Evolutionary conservation across 2,329 filamentous ascomycete species (phyloP).

Genomic region (Arthrobotrys musiformis): DNA sequence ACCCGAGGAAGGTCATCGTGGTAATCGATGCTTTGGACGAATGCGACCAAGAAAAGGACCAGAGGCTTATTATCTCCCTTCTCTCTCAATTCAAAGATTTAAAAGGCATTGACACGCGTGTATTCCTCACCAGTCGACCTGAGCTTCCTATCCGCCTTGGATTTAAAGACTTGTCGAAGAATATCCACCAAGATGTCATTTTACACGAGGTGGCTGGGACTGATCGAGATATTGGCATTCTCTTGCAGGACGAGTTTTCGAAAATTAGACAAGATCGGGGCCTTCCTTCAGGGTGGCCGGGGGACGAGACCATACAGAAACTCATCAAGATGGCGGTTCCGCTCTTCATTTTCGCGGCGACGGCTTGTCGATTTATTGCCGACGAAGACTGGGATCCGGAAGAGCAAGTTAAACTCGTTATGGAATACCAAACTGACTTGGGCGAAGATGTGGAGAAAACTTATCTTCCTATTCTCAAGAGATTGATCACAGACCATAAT

Average conservation of each 20-base stretch:
- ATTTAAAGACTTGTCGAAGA: slow-evolving; percentile 52
- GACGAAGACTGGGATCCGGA: slow-evolving; percentile 14
- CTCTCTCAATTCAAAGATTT: slow-evolving; percentile 41
- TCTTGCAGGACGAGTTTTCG: slow-evolving; percentile 55
- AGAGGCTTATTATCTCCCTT: slow-evolving; percentile 53
- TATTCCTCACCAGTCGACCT: slow-evolving; percentile 59
- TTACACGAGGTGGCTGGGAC: slow-evolving; percentile 54
- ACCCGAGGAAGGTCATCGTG: slow-evolving; percentile 30
- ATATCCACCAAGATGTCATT: slow-evolving; percentile 29
- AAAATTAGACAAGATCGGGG: slow-evolving; percentile 38
- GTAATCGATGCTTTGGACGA: slow-evolving; percentile 60
- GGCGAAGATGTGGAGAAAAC: slow-evolving; percentile 1
- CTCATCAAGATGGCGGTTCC: slow-evolving; percentile 56
- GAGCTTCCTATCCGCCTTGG: slow-evolving; percentile 56
- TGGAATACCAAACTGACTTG: slow-evolving; percentile 5
- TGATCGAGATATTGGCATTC: slow-evolving; percentile 59
- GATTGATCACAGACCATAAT: background rate
- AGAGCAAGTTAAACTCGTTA: slow-evolving; percentile 10
- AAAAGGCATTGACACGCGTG: slow-evolving; percentile 37
- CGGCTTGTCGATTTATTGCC: slow-evolving; percentile 60
- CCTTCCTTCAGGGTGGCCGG: slow-evolving; percentile 48
- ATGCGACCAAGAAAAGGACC: slow-evolving; percentile 58
- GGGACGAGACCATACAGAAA: slow-evolving; percentile 42
- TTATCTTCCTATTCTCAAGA: slow-evolving; percentile 5
- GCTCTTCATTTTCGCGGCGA: slow-evolving; percentile 60